A percentile compares a stretch with the other conserved stretches of the same genome.
Evolutionary conservation across 345 rosid genomes (phyloP).

Genomic region (Brassica napus): DNA sequence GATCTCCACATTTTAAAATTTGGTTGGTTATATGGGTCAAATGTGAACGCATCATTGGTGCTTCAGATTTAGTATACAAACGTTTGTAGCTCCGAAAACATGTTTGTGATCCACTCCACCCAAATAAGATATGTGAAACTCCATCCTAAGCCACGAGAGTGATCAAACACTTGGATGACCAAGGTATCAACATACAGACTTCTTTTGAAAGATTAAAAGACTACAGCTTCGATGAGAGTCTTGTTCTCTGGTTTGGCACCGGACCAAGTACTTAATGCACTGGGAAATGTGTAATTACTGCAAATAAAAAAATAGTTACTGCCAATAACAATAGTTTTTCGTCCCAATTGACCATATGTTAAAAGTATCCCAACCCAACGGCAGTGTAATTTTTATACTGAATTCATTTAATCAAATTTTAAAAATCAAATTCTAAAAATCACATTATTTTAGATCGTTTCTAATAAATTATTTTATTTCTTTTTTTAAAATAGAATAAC

Average conservation of each 20-base stretch:
- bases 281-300: too few relatives aligned
- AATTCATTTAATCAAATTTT: too few relatives aligned
- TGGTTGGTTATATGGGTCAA: constrained; percentile 5
- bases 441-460: too few relatives aligned
- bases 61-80: not conserved
- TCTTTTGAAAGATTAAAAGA: not conserved
- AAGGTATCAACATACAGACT: not conserved
- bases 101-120: constrained; percentile 8
- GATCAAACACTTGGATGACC: not conserved
- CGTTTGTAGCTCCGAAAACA: not conserved
- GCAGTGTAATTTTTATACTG: too few relatives aligned
- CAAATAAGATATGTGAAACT: not conserved
- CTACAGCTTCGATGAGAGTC: not conserved
- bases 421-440: too few relatives aligned
- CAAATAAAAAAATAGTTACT: not conserved
- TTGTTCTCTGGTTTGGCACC: not conserved
- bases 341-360: not conserved
- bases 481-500: too few relatives aligned
- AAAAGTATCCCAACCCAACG: too few relatives aligned
- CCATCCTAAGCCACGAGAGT: not conserved
- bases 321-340: not conserved
- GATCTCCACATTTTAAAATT: constrained; percentile 3
- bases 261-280: not conserved
- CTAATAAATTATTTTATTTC: too few relatives aligned
- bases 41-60: not conserved